Evolutionary conservation across 78 protist genomes (phyloP), one percentile per base, ranked within the genome.

Genomic region (Dictyostelium capitatum): DNA sequence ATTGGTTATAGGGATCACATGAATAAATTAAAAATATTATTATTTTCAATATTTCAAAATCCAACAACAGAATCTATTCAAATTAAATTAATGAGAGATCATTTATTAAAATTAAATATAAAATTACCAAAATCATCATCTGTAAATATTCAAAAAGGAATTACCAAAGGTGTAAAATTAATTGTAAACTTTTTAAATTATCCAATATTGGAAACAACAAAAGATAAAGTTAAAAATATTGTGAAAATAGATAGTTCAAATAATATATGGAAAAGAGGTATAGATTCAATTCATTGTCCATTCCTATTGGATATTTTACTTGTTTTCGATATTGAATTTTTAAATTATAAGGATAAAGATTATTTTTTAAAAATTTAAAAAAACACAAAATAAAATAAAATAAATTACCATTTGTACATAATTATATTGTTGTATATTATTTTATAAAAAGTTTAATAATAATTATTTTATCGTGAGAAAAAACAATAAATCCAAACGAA

Each of bases 231-330:
- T 4, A 72, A 84, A 19, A 9, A 25, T 41, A 28, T 84, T 65
- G 80, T 84, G 8, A 56, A 47, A 14, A 6, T 12, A 19, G 92
- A 84, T 30, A 57, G 10, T 74, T 3, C 1, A 37, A 53, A 72
- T 11, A 75, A 72, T 59, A 74, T 84, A 7, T 84, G 92, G 92
- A 84, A 84, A 56, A 77, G 65, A 41, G 82, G 92, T 3, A 47
- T 84, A 2, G 92, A 84, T 43, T 25, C 65, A n/a, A 84, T 84
- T 25, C 77, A 84, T 59, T 47, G 78, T 19, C 92, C 92, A 46
- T 84, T 84, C 65, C 19, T 84, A n/a, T 37, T 50, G 19, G 92
- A 84, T 47, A 32, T 84, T 0, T 25, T 75, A 6, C 69, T 74
- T 11, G 79, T 74, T 23, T 37, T 74, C 28, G 83, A 73, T 43